Base-by-base conservation (phyloP, 2,329 filamentous ascomycete genomes). In the Zalaria obscura region DNA sequence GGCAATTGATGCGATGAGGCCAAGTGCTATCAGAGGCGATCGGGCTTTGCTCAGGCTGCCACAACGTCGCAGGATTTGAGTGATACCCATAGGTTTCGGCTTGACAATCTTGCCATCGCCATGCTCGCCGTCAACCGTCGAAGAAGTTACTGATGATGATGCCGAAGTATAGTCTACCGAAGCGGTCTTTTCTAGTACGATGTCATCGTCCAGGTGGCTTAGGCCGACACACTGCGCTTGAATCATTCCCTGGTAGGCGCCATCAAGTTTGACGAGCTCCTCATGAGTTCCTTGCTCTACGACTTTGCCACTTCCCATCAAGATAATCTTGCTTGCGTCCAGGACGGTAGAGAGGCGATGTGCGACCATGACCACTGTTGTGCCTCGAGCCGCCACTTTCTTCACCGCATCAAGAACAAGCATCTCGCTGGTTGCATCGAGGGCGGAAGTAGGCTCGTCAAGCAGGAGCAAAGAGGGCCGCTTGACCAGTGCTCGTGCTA, bases 301-400 rank as follows among this genome's bases (percentile, higher is more conserved):
- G 25, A 81, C 70, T n/a, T 58, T 72, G 27, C 79, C 76, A 45
- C 80, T 73, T 9, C 79, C 78, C 41, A 89, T 72, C 1, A 89
- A 81, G 48, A 83, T 84, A 31, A 88, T 86, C n/a, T 79, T 65
- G 55, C 89, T 78, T 1, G 84, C 81, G 48, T 86, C 81, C 55
- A 83, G 80, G 9, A 88, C 78, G 2, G 81, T 89, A 0, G 80
- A 80, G 31, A 89, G 66, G 9, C 83, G 69, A 56, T 89, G 84
- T 0, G 84, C 83, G 11, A 91, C 81, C 25, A 83, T 60, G 39
- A 60, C 78, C 1, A 91, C 68, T 45, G 83, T 83, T 1, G 83
- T 73, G 39, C 65, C 62, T 9, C 54, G 52, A 27, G 55, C 53
- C 1, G 62, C 59, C n/a, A 63, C 63, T 9, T 52, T 55, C 27